These are phyloP conservation scores for Lasiosphaeria hispida DNA, from an alignment of 495 filamentous ascomycete genomes.

Conservation along the genomic window DNA sequence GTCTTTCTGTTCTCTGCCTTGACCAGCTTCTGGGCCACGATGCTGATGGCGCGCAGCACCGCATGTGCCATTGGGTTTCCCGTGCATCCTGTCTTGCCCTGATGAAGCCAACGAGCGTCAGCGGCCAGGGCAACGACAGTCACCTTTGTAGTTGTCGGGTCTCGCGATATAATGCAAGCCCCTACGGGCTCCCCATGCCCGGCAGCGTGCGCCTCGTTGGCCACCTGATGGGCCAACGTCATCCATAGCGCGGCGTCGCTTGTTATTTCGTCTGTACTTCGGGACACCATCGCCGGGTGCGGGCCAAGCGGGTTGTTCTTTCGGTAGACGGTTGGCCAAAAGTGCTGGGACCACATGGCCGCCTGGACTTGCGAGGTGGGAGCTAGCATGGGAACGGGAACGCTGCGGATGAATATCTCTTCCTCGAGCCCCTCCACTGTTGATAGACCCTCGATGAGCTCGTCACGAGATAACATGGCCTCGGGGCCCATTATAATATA, in stretches of 20 bases:
- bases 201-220: slow-evolving; percentile 49
- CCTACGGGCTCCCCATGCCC: slow-evolving; percentile 70
- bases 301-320: slow-evolving; percentile 75
- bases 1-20: slow-evolving; percentile 38
- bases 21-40: slow-evolving; percentile 73
- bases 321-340: slow-evolving; percentile 90
- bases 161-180: slow-evolving; percentile 74
- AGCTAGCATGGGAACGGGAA: slow-evolving; percentile 68
- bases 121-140: slow-evolving; percentile 69
- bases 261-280: slow-evolving; percentile 57
- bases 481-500: slow-evolving; percentile 49
- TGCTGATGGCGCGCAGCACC: slow-evolving; percentile 79
- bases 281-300: slow-evolving; percentile 60
- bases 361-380: slow-evolving; percentile 76
- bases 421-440: slow-evolving; percentile 39
- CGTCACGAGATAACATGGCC: slow-evolving; percentile 37
- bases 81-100: slow-evolving; percentile 38
- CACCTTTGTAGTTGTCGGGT: slow-evolving; percentile 28
- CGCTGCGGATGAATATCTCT: slow-evolving; percentile 48
- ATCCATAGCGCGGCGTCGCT: slow-evolving; percentile 60
- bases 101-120: slow-evolving; percentile 67
- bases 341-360: slow-evolving; percentile 65
- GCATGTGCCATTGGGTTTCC: slow-evolving; percentile 82
- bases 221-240: slow-evolving; percentile 63
- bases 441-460: slow-evolving; percentile 35